Base-by-base conservation (phyloP, 495 filamentous ascomycete genomes). In the Penicillium desertorum region DNA sequence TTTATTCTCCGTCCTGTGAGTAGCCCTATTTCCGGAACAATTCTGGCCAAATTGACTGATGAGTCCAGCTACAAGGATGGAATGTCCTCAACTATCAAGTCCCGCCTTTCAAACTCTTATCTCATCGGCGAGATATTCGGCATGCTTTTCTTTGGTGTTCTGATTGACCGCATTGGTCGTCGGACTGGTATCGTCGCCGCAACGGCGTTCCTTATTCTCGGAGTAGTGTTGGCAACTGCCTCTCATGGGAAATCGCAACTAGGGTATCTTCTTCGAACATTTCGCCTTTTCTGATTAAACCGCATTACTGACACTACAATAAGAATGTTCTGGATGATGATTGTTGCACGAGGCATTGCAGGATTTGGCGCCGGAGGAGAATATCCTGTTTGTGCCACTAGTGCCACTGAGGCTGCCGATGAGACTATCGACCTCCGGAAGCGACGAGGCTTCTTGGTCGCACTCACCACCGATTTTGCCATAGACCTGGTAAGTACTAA, bases 321-420 rank as follows among this genome's bases (percentile, higher is more conserved):
- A 14, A 66, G 70, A 0, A 76, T 82, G 75, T 80, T 80, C 54
- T 81, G 76, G 78, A 81, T 83, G 76, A 75, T 84, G 70, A 76
- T 80, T 2, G 64, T 83, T 22, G 75, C 79, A 4, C 70, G 80
- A 20, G 81, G 79, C 10, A 66, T 82, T 27, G 74, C 74, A n/a
- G 81, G 81, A 3, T 79, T 84, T 52, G 80, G 81, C 0, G 71
- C 73, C 5, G 77, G 76, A 8, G 77, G 77, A 54, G 77, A 78
- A 62, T 78, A 79, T 66, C 75, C 77, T 12, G 78, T 78, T 16
- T 77, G 68, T 29, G 71, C 69, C 5, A 74, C 76, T 4, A 71
- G 64, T 45, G 75, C 78, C 11, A 72, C 71, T 8, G 80, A 81
- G 61, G 76, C 74, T 1, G 71, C 77, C 1, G 79, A 82, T 55